phyloP scores from a whole-genome alignment of 1,284 basidiomycete genomes.

The Sanguinoderma infundibulare region DNA sequence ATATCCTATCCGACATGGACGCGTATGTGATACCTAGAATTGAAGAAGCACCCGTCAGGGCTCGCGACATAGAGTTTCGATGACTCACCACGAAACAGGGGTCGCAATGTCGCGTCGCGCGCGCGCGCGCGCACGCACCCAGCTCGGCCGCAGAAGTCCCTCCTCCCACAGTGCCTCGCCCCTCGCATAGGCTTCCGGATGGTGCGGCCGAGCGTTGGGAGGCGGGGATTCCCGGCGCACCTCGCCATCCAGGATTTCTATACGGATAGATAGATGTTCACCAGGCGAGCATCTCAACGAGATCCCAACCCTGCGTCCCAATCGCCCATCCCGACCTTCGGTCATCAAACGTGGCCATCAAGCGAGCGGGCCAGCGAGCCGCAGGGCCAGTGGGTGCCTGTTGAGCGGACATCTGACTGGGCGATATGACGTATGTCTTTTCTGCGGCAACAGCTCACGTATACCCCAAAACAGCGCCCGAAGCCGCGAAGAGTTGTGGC shows the following conservation, averaged over 20 bases:
- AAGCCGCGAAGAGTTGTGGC: neutral
- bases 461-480: slow-evolving; percentile 3
- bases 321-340: neutral
- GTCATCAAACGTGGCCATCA: neutral
- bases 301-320: neutral
- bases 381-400: neutral
- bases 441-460: neutral
- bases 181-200: neutral
- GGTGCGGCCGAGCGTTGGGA: neutral
- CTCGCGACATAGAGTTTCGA: neutral
- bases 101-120: neutral
- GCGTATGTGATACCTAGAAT: neutral
- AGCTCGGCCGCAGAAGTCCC: neutral
- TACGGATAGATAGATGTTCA: too few species aligned
- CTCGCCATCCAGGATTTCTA: too few species aligned
- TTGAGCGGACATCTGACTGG: neutral
- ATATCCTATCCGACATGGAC: neutral
- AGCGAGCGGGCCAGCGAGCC: neutral
- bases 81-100: neutral
- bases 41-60: neutral
- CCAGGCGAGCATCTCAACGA: too few species aligned
- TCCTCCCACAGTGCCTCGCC: neutral
- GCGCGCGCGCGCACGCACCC: too few species aligned
- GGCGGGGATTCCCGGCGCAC: neutral
- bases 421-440: neutral